Conservation (phyloP, 2,329 filamentous ascomycete species). For the Alternaria sp. region DNA sequence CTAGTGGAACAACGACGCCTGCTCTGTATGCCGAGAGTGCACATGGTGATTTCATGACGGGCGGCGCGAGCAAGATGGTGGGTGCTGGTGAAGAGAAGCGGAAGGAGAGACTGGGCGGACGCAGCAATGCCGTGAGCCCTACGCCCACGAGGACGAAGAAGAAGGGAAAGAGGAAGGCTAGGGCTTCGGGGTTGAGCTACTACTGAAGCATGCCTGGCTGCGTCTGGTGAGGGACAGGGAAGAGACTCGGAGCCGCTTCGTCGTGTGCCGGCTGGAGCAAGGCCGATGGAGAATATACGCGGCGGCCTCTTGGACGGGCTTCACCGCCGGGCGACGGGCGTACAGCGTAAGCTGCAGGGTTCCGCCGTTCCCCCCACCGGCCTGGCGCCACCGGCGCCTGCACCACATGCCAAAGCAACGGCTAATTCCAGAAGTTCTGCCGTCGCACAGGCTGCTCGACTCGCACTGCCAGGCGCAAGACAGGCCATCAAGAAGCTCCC, state of each 20-base stretch:
- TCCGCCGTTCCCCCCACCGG: conserved; percentile 1
- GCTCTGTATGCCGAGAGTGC: conserved; percentile 25
- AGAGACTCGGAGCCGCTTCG: background rate
- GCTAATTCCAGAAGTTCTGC: background rate
- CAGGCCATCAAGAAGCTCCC: background rate
- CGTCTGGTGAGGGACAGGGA: background rate
- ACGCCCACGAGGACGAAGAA: conserved; percentile 35
- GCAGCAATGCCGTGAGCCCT: conserved; percentile 24
- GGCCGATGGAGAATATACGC: background rate
- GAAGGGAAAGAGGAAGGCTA: conserved; percentile 37
- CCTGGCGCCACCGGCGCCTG: conserved; percentile 12
- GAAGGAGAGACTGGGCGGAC: conserved; percentile 23
- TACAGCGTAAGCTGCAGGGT: conserved; percentile 1
- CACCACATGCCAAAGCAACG: conserved; percentile 7
- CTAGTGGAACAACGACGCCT: conserved; percentile 34
- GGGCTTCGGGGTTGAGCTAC: conserved; percentile 42
- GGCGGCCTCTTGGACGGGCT: conserved; percentile 2
- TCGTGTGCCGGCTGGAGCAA: too few species aligned
- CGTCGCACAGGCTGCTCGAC: conserved; percentile 12
- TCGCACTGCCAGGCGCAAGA: conserved; percentile 1
- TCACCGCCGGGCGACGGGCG: conserved; percentile 12
- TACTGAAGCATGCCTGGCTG: conserved; percentile 24
- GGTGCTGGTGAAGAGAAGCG: conserved; percentile 18
- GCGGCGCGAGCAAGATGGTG: conserved; percentile 27
- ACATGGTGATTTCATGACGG: conserved; percentile 33